These are phyloP conservation scores for Cladosporium sp. DNA, from an alignment of 2,329 filamentous ascomycete genomes.

Conservation along the genomic window DNA sequence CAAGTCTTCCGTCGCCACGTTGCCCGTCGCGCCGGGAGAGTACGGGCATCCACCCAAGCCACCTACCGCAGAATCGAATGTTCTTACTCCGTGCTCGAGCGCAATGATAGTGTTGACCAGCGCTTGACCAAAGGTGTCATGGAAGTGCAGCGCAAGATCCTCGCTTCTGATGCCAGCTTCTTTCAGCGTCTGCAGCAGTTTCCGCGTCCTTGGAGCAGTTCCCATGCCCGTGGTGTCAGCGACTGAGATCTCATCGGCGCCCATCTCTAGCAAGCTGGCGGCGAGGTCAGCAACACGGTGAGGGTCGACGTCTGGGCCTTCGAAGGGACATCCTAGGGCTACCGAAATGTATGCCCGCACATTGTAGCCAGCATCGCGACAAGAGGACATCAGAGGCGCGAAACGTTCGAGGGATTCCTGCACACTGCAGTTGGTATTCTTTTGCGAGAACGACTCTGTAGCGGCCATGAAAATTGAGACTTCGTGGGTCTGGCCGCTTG, in stretches of 20 bases:
- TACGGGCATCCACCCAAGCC: slow-evolving; percentile 85
- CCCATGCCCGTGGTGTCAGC: slow-evolving; percentile 92
- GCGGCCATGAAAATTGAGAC: slow-evolving; percentile 80
- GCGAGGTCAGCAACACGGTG: slow-evolving; percentile 63
- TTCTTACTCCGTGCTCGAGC: slow-evolving; percentile 73
- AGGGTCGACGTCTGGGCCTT: slow-evolving; percentile 62
- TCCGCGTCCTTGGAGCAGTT: slow-evolving; percentile 68
- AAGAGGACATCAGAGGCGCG: slow-evolving; percentile 66
- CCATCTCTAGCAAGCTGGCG: slow-evolving; percentile 72
- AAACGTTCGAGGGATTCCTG: slow-evolving; percentile 71
- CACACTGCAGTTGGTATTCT: slow-evolving; percentile 81
- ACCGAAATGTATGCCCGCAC: slow-evolving; percentile 81
- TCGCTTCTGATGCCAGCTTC: slow-evolving; percentile 68
- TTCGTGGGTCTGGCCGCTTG: slow-evolving; percentile 52
- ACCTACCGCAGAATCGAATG: slow-evolving; percentile 77
- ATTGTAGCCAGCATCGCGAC: slow-evolving; percentile 64
- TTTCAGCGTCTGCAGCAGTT: slow-evolving; percentile 63
- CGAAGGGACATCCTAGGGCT: slow-evolving; percentile 77
- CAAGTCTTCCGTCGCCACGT: slow-evolving; percentile 81
- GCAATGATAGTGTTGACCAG: slow-evolving; percentile 79
- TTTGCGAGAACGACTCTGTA: slow-evolving; percentile 75
- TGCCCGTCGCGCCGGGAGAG: slow-evolving; percentile 81
- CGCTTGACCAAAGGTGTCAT: slow-evolving; percentile 85
- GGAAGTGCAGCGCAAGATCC: slow-evolving; percentile 80
- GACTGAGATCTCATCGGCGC: slow-evolving; percentile 85